A percentile compares a stretch with the other conserved stretches of the same genome.
These are phyloP conservation scores for Uncinocarpus reesii DNA, from an alignment of 2,329 filamentous ascomycete genomes.

Conservation along the genomic window DNA sequence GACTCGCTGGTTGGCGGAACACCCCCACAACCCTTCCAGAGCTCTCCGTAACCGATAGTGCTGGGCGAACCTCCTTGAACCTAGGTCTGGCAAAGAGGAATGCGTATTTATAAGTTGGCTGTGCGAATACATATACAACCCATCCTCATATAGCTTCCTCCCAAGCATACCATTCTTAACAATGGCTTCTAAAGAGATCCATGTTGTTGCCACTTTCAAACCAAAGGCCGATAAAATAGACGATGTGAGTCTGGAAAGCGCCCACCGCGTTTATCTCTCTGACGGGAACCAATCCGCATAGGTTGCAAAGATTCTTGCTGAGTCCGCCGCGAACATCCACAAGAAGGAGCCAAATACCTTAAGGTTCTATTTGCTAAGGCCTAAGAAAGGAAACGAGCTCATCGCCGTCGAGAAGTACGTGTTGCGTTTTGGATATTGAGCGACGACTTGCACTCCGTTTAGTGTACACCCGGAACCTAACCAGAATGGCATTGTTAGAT, in stretches of 20 bases:
- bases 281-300: slow-evolving; percentile 10
- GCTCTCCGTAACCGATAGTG: background rate
- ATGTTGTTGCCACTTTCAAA: slow-evolving; percentile 24
- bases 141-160: background rate
- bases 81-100: slow-evolving; percentile 1
- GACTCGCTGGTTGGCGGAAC: background rate
- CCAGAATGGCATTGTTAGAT: slow-evolving; percentile 7
- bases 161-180: background rate
- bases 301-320: slow-evolving; percentile 22
- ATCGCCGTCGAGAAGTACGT: slow-evolving; percentile 28
- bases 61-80: background rate
- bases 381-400: slow-evolving; percentile 25
- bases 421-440: background rate
- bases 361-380: slow-evolving; percentile 24
- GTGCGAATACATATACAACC: background rate
- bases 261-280: background rate
- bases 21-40: background rate
- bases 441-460: too few species aligned
- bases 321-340: slow-evolving; percentile 24
- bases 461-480: background rate
- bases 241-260: slow-evolving; percentile 20
- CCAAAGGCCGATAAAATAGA: slow-evolving; percentile 27
- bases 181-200: slow-evolving; percentile 25
- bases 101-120: background rate
- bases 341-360: slow-evolving; percentile 26